A percentile compares a stretch with the other conserved stretches of the same genome.
Evolutionary conservation across 345 rosid genomes (phyloP).

Genomic region (Sonneratia alba): DNA sequence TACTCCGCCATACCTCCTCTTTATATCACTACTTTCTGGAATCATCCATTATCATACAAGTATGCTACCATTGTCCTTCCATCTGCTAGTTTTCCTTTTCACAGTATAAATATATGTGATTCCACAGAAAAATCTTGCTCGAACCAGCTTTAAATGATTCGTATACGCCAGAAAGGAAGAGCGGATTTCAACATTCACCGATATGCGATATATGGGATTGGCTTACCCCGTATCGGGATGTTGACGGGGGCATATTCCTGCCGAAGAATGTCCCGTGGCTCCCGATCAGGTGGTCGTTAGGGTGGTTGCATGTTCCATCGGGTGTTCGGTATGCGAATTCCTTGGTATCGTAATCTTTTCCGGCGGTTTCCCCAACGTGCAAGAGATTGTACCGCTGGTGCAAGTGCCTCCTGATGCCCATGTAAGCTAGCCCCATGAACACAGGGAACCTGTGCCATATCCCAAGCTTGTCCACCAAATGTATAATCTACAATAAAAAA

Average conservation of each 20-base stretch:
- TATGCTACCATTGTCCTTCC: no score
- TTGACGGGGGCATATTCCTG: conserved; percentile 53
- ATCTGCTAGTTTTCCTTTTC: no score
- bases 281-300: conserved; percentile 41
- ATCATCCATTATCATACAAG: no score
- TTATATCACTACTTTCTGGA: neutral
- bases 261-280: conserved; percentile 57
- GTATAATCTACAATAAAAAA: conserved; percentile 30
- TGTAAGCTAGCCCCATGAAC: conserved; percentile 44
- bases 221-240: conserved; percentile 43
- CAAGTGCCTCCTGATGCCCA: conserved; percentile 57
- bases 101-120: no score
- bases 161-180: no score
- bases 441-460: conserved; percentile 66
- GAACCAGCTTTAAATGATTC: no score
- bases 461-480: conserved; percentile 52
- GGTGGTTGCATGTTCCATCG: conserved; percentile 60
- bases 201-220: no score
- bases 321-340: conserved; percentile 50
- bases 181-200: no score
- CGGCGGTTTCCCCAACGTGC: conserved; percentile 41
- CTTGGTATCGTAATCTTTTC: conserved; percentile 35
- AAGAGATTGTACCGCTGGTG: conserved; percentile 67
- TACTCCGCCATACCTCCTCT: neutral
- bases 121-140: no score